A percentile compares a stretch with the other conserved stretches of the same genome.
Evolutionary conservation across 2,329 filamentous ascomycete species (phyloP).

Genomic region (Fusarium chaquense): DNA sequence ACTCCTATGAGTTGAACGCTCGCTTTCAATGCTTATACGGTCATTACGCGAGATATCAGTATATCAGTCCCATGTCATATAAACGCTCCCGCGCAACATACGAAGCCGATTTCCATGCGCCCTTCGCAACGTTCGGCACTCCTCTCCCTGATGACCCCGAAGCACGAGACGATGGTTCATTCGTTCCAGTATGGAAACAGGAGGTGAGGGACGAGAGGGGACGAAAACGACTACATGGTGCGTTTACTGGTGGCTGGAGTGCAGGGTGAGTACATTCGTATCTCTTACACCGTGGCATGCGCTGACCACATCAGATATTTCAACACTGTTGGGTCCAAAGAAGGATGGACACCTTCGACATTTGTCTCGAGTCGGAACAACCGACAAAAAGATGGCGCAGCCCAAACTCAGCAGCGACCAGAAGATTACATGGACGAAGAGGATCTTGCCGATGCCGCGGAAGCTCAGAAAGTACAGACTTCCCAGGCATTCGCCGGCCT

Average conservation of each 20-base stretch:
- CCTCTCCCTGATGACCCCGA: constrained; percentile 84
- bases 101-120: constrained; percentile 80
- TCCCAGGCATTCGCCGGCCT: constrained; percentile 79
- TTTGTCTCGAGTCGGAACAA: constrained; percentile 91
- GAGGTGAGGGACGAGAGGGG: constrained; percentile 94
- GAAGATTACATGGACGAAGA: constrained; percentile 99
- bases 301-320: constrained; percentile 75
- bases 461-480: constrained; percentile 80
- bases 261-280: constrained; percentile 76
- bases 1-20: neutral
- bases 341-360: constrained; percentile 93
- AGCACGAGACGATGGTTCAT: constrained; percentile 88
- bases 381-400: constrained; percentile 73
- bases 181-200: constrained; percentile 97
- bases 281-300: neutral
- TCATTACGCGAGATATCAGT: constrained; percentile 12
- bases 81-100: constrained; percentile 85
- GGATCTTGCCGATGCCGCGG: constrained; percentile 87
- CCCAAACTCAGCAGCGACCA: constrained; percentile 71
- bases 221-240: constrained; percentile 90
- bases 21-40: constrained; percentile 27
- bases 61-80: constrained; percentile 69
- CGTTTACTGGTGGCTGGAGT: constrained; percentile 96
- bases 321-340: constrained; percentile 97
- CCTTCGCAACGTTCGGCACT: constrained; percentile 85